Conservation (phyloP, 2,329 filamentous ascomycete species). For the Diaporthe citrichinensis region DNA sequence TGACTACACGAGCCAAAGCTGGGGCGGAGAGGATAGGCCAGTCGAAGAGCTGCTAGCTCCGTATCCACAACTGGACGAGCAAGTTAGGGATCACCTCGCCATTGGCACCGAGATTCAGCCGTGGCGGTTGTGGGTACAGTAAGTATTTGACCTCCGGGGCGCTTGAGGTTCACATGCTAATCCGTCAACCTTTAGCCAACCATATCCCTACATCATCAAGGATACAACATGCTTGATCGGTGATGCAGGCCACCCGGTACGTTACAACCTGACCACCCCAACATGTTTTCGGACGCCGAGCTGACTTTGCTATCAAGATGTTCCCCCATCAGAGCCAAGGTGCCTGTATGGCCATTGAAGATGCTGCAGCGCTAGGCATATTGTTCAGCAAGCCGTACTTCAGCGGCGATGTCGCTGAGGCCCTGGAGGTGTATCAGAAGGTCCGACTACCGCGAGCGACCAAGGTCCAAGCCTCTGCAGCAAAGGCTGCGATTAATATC, state of each 20-base stretch:
- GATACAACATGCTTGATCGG: slow-evolving; percentile 70
- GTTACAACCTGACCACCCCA: slow-evolving; percentile 31
- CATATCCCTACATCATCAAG: slow-evolving; percentile 71
- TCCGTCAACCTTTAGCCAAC: slow-evolving; percentile 52
- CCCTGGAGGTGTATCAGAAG: slow-evolving; percentile 65
- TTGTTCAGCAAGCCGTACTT: slow-evolving; percentile 67
- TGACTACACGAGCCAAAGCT: slow-evolving; percentile 73
- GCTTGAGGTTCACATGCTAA: background rate
- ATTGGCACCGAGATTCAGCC: slow-evolving; percentile 75
- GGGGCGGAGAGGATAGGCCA: slow-evolving; percentile 66
- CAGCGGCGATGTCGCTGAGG: slow-evolving; percentile 60
- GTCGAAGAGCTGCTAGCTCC: slow-evolving; percentile 72
- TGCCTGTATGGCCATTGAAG: slow-evolving; percentile 78
- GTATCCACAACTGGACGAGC: slow-evolving; percentile 71
- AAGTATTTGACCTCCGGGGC: slow-evolving; percentile 38
- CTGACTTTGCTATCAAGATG: slow-evolving; percentile 57
- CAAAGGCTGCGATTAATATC: slow-evolving; percentile 72
- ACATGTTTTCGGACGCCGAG: slow-evolving; percentile 18
- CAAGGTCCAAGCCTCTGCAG: slow-evolving; percentile 69
- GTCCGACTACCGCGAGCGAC: slow-evolving; percentile 68
- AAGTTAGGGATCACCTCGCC: slow-evolving; percentile 69
- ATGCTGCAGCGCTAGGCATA: slow-evolving; percentile 74
- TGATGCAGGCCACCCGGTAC: slow-evolving; percentile 75
- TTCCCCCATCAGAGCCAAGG: slow-evolving; percentile 80
- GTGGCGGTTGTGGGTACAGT: slow-evolving; percentile 76